phyloP scores from a whole-genome alignment of 1,139 yeast species.

The Taphrina wiesneri region DNA sequence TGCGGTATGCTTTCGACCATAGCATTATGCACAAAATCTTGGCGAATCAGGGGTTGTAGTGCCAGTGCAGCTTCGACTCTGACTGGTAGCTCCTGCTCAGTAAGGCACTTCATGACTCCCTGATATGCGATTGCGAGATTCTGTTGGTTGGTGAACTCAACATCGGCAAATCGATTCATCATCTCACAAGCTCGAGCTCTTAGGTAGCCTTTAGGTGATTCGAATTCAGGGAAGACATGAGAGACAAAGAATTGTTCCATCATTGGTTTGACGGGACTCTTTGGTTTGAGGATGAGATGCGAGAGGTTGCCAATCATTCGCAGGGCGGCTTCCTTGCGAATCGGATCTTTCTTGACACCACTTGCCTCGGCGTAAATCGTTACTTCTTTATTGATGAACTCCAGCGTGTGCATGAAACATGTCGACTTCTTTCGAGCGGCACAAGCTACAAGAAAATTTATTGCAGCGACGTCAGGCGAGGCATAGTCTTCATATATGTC shows the following conservation, averaged over 20 bases:
- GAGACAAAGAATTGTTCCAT: slow-evolving; percentile 69
- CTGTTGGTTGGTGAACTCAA: slow-evolving; percentile 53
- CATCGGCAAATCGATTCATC: slow-evolving; percentile 65
- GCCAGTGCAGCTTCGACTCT: slow-evolving; percentile 83
- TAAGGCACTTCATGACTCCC: slow-evolving; percentile 65
- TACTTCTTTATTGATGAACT: slow-evolving; percentile 60
- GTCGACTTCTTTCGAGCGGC: slow-evolving; percentile 65
- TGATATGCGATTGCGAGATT: slow-evolving; percentile 60
- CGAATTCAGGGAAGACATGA: slow-evolving; percentile 71
- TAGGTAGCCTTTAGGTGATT: slow-evolving; percentile 67
- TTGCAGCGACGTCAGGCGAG: slow-evolving; percentile 80
- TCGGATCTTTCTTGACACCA: slow-evolving; percentile 60
- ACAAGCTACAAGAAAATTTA: slow-evolving; percentile 70
- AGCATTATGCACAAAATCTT: slow-evolving; percentile 66
- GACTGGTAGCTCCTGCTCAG: slow-evolving; percentile 65
- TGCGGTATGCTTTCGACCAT: slow-evolving; percentile 70
- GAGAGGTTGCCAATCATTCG: slow-evolving; percentile 76
- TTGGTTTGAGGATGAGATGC: slow-evolving; percentile 56
- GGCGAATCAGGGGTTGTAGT: slow-evolving; percentile 71
- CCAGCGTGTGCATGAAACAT: slow-evolving; percentile 63
- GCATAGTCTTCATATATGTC: slow-evolving; percentile 71
- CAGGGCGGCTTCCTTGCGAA: slow-evolving; percentile 75
- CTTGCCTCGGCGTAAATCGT: slow-evolving; percentile 48
- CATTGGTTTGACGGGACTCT: slow-evolving; percentile 62
- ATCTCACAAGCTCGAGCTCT: slow-evolving; percentile 84